Evolutionary conservation across 352 stramenopile genomes (phyloP), one percentile per base, ranked within the genome.

Genomic region (Pythium myriotylum): DNA sequence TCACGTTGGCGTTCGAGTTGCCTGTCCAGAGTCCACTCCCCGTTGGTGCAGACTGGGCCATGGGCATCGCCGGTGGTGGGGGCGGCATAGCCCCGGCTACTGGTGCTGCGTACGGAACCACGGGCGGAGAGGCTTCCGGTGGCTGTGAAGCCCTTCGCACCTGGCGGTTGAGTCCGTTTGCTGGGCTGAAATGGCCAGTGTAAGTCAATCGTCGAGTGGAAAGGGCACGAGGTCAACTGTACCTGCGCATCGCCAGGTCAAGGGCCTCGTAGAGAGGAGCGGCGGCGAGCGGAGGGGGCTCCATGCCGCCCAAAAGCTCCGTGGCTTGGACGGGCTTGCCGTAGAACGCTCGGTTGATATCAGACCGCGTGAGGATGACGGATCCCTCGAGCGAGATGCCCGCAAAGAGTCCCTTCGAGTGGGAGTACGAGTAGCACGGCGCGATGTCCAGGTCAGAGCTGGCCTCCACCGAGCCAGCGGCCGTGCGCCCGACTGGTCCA

Each of bases 271-370:
- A 97, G 9, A 97, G 68, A 4, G 90, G 88, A 8, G 74, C 51
- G 4, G 90, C 91, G 8, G 86, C 90, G 8, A 92, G 72, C 33
- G 91, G 91, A n/a, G 86, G 81, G 13, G 78, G 72, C 48, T 96
- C 81, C 35, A 83, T 73, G 10, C 89, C 88, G 20, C 76, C 73
- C 13, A 97, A 71, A 24, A 97, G 73, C 51, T 96, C 72, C 10
- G 78, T 55, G 9, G 85, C 76, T 29, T 74, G 59, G 17, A 97
- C 67, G 16, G 81, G 70, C 26, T 81, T 80, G 29, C 91, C 90
- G 70, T 98, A 98, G 70, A 98, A 98, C 26, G 80, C 81, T 22
- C 81, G 74, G 69, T 98, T 98, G 46, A 98, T 86, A 47, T 96
- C 86, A 14, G 84, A 64, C 22, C 95, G 89, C 12, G 88, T 76